Base-by-base conservation (phyloP, 148 eudicot species). In the Nepenthes mirabilis region DNA sequence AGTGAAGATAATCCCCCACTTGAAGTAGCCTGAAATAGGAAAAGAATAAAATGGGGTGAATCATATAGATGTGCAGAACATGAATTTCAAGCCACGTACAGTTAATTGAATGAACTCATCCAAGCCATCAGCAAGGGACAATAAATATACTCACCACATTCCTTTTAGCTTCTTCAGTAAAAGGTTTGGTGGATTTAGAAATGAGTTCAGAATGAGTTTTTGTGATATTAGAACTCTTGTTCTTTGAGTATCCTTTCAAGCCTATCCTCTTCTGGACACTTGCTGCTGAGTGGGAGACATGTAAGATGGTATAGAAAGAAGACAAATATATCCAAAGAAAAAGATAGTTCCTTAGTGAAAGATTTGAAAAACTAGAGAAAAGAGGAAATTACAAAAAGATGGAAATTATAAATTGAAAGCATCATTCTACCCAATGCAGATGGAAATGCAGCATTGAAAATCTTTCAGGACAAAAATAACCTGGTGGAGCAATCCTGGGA, bases 401-500 rank as follows among this genome's bases (percentile, higher is more conserved):
- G 55, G 32, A 49, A 49, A 12, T 23, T 23, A 49, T 3, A 49
- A 2, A 7, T 33, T 14, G 14, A 59, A 59, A 36, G 52, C 11
- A 54, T 49, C 49, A 52, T 36, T 47, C 32, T 34, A 36, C 34
- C 47, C 36, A 60, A 43, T 54, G 52, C 53, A 75, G 50, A 47
- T 66, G 49, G 47, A 43, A 45, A 40, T 40, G 52, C 55, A 34
- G 35, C 49, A 56, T 2, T 45, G 13, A 23, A 55, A 58, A 65
- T 47, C 33, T 37, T 36, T 6, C n/a, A 56, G 13, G 14, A 47
- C 23, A 43, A 14, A 36, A 37, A 47, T 34, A 48, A 93, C 96
- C 89, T 70, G 88, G 71, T 69, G 74, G 79, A 68, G 62, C 57
- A 50, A 67, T 77, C 67, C 68, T 83, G 47, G 63, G 67, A 65